Conservation (phyloP, 345 rosid genomes). For the Salix udensis region DNA sequence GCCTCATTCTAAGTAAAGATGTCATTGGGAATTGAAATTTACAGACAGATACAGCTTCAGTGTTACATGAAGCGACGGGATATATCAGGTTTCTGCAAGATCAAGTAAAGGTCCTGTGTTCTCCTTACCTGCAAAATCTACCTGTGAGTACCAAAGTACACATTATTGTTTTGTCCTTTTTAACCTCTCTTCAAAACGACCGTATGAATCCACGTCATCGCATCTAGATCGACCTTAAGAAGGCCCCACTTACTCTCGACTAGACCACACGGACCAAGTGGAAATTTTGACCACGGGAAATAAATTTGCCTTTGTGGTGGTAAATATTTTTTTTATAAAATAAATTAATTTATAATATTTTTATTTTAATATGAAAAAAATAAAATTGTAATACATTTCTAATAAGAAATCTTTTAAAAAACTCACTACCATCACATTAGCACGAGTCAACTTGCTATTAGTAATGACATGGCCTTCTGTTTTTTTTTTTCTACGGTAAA, state of each 20-base stretch:
- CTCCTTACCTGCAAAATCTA: slow-evolving; percentile 65
- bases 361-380: too few relatives aligned
- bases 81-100: slow-evolving; percentile 90
- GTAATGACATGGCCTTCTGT: neutral
- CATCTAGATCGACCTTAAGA: neutral
- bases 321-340: too few relatives aligned
- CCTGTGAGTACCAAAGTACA: slow-evolving; percentile 26
- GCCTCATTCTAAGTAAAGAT: neutral
- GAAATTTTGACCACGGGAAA: slow-evolving; percentile 1
- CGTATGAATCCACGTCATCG: neutral
- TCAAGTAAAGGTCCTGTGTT: slow-evolving; percentile 79
- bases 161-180: neutral
- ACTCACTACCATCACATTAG: too few relatives aligned
- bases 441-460: neutral
- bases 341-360: too few relatives aligned
- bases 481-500: neutral
- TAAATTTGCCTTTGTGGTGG: neutral
- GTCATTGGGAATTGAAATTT: slow-evolving; percentile 11
- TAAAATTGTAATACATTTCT: too few relatives aligned
- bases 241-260: neutral
- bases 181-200: neutral
- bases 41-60: slow-evolving; percentile 96
- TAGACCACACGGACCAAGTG: neutral
- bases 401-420: too few relatives aligned
- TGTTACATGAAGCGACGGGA: slow-evolving; percentile 95